phyloP scores from a whole-genome alignment of 2,329 filamentous ascomycete genomes.

The Diaporthe australafricana region DNA sequence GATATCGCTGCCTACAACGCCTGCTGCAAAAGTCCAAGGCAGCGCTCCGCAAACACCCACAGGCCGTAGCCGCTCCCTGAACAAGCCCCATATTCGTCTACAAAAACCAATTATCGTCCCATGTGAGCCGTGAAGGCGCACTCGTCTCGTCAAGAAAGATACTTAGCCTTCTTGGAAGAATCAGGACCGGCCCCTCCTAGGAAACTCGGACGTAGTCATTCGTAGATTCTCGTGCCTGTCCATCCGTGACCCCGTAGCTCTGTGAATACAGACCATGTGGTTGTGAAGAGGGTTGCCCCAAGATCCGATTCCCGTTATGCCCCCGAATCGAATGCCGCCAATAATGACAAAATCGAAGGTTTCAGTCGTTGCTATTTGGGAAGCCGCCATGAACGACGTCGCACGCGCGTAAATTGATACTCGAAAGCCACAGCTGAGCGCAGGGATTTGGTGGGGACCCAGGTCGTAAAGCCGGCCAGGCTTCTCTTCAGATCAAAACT shows the following conservation, averaged over 20 bases:
- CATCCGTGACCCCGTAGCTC: not conserved
- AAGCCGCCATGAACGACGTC: slow-evolving; percentile 24
- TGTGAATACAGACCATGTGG: not conserved
- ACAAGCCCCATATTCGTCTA: slow-evolving; percentile 5
- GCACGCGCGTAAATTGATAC: not conserved
- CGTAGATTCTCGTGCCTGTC: not conserved
- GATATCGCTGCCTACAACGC: slow-evolving; percentile 15
- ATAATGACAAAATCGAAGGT: slow-evolving; percentile 16
- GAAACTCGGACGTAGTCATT: not conserved
- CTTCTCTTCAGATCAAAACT: slow-evolving; percentile 20
- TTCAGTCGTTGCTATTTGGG: slow-evolving; percentile 1
- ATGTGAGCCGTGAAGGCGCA: not conserved
- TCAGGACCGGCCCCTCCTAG: not conserved
- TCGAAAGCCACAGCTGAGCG: slow-evolving; percentile 14
- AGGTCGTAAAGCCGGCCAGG: slow-evolving; percentile 9
- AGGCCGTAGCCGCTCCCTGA: not conserved
- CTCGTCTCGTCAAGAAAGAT: slow-evolving; percentile 17
- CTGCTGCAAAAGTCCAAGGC: slow-evolving; percentile 10
- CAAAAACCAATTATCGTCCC: not conserved
- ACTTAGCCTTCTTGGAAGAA: slow-evolving; percentile 29
- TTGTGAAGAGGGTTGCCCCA: not conserved
- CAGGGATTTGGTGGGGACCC: not conserved
- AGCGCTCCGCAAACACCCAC: slow-evolving; percentile 4
- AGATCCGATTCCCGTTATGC: slow-evolving; percentile 5
- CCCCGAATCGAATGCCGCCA: slow-evolving; percentile 12